Evolutionary conservation across 1,284 basidiomycete genomes (phyloP).

Genomic region (Cutaneotrichosporon sp.): DNA sequence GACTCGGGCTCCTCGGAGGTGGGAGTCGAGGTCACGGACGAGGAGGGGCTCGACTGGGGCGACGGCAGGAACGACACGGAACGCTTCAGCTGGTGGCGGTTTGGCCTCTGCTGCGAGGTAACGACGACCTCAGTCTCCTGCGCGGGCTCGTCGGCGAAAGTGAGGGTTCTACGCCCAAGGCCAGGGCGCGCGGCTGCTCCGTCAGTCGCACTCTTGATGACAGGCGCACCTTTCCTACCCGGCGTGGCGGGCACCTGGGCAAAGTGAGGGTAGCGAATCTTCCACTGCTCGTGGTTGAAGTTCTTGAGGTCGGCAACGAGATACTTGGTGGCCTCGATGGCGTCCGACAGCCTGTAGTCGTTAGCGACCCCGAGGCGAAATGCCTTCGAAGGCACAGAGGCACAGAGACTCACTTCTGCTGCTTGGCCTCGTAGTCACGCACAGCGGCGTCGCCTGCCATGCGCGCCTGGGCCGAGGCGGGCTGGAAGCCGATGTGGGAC

Average conservation of each 20-base stretch:
- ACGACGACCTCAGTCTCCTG: slow-evolving; percentile 68
- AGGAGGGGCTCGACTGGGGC: not conserved
- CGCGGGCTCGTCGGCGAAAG: slow-evolving; percentile 77
- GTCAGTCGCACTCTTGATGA: slow-evolving; percentile 58
- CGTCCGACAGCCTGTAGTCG: slow-evolving; percentile 65
- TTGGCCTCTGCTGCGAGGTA: slow-evolving; percentile 54
- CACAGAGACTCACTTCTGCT: slow-evolving; percentile 41
- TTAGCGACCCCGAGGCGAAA: not conserved
- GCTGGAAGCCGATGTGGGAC: slow-evolving; percentile 42
- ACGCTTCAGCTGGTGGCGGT: slow-evolving; percentile 58
- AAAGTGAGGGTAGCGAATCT: slow-evolving; percentile 76
- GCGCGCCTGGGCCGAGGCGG: slow-evolving; percentile 35
- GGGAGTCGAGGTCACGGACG: not conserved
- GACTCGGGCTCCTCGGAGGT: slow-evolving; percentile 1
- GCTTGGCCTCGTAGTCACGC: slow-evolving; percentile 52
- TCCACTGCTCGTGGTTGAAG: slow-evolving; percentile 85
- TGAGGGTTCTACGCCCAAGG: slow-evolving; percentile 65
- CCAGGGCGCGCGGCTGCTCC: slow-evolving; percentile 54
- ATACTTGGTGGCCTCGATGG: slow-evolving; percentile 69
- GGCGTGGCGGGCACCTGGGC: slow-evolving; percentile 57
- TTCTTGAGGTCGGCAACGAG: slow-evolving; percentile 71
- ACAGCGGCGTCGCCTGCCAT: slow-evolving; percentile 44
- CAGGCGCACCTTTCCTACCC: slow-evolving; percentile 83
- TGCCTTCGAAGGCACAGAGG: too few relatives aligned
- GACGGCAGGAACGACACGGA: slow-evolving; percentile 23